Evolutionary conservation across 441 rosid genomes (phyloP).

Genomic region (Sinapis alba): DNA sequence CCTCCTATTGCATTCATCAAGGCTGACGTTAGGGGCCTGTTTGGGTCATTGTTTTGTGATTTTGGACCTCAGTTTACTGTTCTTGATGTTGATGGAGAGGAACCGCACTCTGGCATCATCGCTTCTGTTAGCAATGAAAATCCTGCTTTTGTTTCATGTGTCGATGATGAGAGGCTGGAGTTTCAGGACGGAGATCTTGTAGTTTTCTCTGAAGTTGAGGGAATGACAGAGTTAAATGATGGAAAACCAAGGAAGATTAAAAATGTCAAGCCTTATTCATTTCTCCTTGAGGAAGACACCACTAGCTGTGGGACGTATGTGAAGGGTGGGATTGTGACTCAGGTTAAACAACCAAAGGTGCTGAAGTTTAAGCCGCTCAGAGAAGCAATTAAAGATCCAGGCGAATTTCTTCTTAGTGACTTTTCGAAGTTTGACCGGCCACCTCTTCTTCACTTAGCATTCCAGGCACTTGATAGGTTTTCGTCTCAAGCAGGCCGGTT

Average conservation of each 20-base stretch:
- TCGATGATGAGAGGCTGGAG: slow-evolving; percentile 96
- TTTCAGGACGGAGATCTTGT: slow-evolving; percentile 94
- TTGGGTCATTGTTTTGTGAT: slow-evolving; percentile 92
- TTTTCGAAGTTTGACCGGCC: slow-evolving; percentile 94
- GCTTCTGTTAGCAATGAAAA: slow-evolving; percentile 90
- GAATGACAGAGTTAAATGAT: slow-evolving; percentile 93
- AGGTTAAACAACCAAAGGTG: slow-evolving; percentile 85
- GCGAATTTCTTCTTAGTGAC: slow-evolving; percentile 91
- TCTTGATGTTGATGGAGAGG: slow-evolving; percentile 91
- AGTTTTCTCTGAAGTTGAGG: slow-evolving; percentile 89
- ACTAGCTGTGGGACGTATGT: slow-evolving; percentile 56
- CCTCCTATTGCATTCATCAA: slow-evolving; percentile 89
- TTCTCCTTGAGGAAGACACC: slow-evolving; percentile 82
- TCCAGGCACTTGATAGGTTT: slow-evolving; percentile 90
- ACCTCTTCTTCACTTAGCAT: slow-evolving; percentile 86
- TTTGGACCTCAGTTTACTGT: slow-evolving; percentile 92
- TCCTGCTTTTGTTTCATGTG: slow-evolving; percentile 81
- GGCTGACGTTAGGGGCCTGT: slow-evolving; percentile 91
- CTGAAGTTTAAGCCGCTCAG: slow-evolving; percentile 78
- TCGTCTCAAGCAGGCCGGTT: slow-evolving; percentile 57
- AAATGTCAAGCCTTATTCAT: slow-evolving; percentile 80
- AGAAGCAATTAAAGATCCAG: slow-evolving; percentile 88
- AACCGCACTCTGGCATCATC: slow-evolving; percentile 88
- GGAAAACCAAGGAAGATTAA: slow-evolving; percentile 86
- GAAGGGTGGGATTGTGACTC: slow-evolving; percentile 96